Percentiles rank a stretch among this genome's conserved stretches.
Evolutionary conservation across 2,329 filamentous ascomycete genomes (phyloP).

Genomic region (Xylariaceae sp.): DNA sequence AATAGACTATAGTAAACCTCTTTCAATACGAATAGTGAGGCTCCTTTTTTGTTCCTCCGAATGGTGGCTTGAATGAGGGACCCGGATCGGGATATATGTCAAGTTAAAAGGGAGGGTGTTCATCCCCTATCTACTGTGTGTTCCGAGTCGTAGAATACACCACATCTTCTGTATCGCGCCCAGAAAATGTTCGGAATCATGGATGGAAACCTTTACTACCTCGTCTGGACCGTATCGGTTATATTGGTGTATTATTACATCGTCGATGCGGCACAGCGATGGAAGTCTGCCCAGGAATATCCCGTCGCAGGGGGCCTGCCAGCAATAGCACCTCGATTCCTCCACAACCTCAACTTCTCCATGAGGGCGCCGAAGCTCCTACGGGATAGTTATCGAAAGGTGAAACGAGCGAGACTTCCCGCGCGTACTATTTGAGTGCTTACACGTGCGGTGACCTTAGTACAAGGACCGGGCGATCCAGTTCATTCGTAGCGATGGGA

Average conservation of each 20-base stretch:
- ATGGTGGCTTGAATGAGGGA: too few species aligned
- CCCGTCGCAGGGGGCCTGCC: background rate
- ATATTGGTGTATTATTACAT: background rate
- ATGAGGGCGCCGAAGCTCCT: background rate
- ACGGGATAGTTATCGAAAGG: slow-evolving; percentile 3
- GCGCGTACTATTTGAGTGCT: background rate
- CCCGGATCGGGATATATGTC: too few species aligned
- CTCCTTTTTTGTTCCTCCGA: too few species aligned
- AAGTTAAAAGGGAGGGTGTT: too few species aligned
- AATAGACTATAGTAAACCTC: too few species aligned
- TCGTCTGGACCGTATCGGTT: background rate
- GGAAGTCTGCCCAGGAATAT: slow-evolving; percentile 4
- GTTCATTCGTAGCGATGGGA: slow-evolving; percentile 8
- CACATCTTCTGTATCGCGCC: background rate
- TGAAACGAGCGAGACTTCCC: background rate
- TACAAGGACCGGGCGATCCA: slow-evolving; percentile 11
- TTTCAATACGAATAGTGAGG: too few species aligned
- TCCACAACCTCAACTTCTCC: slow-evolving; percentile 1
- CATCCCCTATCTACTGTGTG: background rate
- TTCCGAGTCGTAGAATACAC: background rate
- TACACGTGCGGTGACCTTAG: background rate
- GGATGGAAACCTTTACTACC: background rate
- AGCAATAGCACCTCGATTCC: slow-evolving; percentile 1
- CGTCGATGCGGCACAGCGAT: background rate
- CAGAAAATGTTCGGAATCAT: background rate